phyloP scores from a whole-genome alignment of 2,329 filamentous ascomycete genomes.

The Aspergillus fumigatus region DNA sequence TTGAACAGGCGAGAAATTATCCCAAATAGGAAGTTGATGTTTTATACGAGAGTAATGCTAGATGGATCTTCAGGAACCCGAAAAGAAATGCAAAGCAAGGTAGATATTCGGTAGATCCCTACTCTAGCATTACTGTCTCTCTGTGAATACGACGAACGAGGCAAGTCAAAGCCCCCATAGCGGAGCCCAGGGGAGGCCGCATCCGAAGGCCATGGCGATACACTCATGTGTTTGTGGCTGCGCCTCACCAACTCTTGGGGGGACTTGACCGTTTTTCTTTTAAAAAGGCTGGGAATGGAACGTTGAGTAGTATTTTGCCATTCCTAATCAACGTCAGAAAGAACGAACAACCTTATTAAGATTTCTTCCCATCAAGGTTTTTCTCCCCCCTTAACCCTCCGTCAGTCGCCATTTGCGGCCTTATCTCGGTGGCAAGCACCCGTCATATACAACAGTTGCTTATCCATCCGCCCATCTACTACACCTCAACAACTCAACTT shows the following conservation, averaged over 20 bases:
- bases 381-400: background rate
- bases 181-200: background rate
- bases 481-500: background rate
- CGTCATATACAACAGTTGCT: background rate
- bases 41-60: background rate
- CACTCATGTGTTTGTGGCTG: background rate
- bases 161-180: background rate
- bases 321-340: background rate
- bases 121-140: background rate
- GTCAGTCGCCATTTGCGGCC: background rate
- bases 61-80: slow-evolving; percentile 2
- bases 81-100: background rate
- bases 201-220: background rate
- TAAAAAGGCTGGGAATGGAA: background rate
- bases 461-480: background rate
- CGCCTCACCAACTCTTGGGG: background rate
- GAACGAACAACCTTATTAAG: background rate
- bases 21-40: background rate
- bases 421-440: background rate
- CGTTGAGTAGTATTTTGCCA: background rate
- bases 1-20: background rate
- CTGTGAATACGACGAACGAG: background rate
- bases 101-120: background rate
- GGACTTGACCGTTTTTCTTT: background rate
- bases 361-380: background rate